Base-by-base conservation (phyloP, 2,329 filamentous ascomycete species). In the Aspergillus eucalypticola region DNA sequence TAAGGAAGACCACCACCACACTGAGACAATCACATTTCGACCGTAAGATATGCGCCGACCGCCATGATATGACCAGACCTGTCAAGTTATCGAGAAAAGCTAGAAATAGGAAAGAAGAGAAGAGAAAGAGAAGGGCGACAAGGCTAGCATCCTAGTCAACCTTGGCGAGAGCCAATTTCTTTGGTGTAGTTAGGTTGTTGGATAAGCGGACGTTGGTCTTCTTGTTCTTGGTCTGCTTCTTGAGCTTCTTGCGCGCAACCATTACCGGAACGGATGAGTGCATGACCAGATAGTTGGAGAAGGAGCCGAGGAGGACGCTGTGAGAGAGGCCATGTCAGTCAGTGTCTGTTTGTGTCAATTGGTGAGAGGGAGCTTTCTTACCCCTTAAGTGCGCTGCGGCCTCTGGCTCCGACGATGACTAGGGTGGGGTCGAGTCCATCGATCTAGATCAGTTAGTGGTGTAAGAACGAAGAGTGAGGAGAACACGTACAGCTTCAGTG, bases 231-330 rank as follows among this genome's bases (percentile, higher is more conserved):
- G 86, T 88, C 78, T 96, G 90, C 52, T 90, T 84, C 52, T 90
- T 84, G 46, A 97, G 82, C 60, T 91, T 89, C 81, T 96, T 97
- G 60, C 95, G 84, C 7, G 95, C 95, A 38, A 98, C 95, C 95
- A 99, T 99, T 61, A 99, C 95, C 0, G 95, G 95, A 15, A 96
- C 92, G 2, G 91, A 96, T 64, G 92, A 96, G 79, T 98, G 98
- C 39, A 92, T 96, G 32, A 99, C 93, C 7, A 99, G 83, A 72
- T 99, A 99, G 74, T 98, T 98, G 62, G 91, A 96, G 77, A 99
- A 98, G 0, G 93, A 97, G 25, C 95, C 95, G 29, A 99, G 84
- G 62, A 99, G 88, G 21, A 97, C 94, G 72, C 93, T 96, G 68
- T 56, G 5, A 21, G 23, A 50, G n/a, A 13, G 8, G 25, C 10